A percentile compares a stretch with the other conserved stretches of the same genome.
phyloP scores from a whole-genome alignment of 768 basidiomycete species.

The Lactifluus hygrophoroides region DNA sequence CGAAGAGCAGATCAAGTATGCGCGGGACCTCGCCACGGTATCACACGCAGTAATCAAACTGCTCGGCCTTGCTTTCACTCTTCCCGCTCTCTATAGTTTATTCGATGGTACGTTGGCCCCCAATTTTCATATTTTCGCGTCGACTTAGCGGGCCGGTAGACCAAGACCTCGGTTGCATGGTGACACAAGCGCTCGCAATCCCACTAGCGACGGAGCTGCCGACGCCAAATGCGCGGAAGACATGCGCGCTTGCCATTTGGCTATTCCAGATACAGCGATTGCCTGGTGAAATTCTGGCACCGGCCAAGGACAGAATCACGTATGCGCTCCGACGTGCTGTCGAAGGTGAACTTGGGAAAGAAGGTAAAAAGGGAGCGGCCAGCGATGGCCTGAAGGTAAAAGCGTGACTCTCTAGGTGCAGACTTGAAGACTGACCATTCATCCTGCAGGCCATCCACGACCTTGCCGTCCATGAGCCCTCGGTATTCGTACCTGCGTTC shows the following conservation, averaged over 20 bases:
- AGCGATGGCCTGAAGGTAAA: conserved; percentile 72
- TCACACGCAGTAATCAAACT: conserved; percentile 63
- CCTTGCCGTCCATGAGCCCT: conserved; percentile 52
- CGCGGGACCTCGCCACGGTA: conserved; percentile 69
- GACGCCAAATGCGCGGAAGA: conserved; percentile 81
- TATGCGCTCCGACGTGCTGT: conserved; percentile 67
- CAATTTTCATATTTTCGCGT: conserved; percentile 1
- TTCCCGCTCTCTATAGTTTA: conserved; percentile 48
- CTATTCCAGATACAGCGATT: conserved; percentile 64
- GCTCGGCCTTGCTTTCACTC: conserved; percentile 49
- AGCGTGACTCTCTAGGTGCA: background rate
- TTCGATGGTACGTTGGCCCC: conserved; percentile 48
- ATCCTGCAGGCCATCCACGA: conserved; percentile 59
- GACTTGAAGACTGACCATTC: conserved; percentile 1
- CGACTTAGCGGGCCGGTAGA: conserved; percentile 33
- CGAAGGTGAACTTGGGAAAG: conserved; percentile 78
- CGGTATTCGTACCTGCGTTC: conserved; percentile 63
- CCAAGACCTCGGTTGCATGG: conserved; percentile 46
- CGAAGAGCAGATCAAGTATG: conserved; percentile 69
- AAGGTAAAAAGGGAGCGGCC: conserved; percentile 79
- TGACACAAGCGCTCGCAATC: conserved; percentile 61
- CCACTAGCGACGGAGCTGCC: conserved; percentile 62
- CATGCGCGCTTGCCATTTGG: conserved; percentile 70
- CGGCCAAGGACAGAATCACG: conserved; percentile 58
- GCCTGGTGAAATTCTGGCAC: conserved; percentile 49